These are phyloP conservation scores for Polyporus arcularius DNA, from an alignment of 768 basidiomycete genomes.

Conservation along the genomic window DNA sequence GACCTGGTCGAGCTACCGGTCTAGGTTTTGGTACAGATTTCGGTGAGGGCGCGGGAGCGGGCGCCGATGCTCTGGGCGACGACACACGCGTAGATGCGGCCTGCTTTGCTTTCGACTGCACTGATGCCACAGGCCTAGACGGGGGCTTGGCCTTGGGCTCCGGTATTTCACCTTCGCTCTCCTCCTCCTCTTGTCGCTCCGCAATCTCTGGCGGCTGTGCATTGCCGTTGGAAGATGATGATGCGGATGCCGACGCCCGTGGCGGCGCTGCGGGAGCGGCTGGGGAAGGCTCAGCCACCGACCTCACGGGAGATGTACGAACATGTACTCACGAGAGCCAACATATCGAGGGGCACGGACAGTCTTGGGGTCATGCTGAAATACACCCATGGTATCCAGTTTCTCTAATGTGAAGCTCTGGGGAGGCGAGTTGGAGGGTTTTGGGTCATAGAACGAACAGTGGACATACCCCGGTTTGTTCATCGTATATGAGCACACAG, in stretches of 20 bases:
- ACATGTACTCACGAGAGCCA: constrained; percentile 28
- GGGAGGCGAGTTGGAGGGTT: constrained; percentile 16
- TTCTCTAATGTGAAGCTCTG: constrained; percentile 77
- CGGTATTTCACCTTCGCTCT: constrained; percentile 29
- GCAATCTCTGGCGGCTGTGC: background rate
- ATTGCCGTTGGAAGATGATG: background rate
- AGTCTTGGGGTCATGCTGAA: constrained; percentile 53
- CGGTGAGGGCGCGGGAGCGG: background rate
- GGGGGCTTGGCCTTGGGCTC: constrained; percentile 16
- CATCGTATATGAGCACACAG: constrained; percentile 81
- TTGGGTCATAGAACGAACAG: background rate
- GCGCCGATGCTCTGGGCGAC: background rate
- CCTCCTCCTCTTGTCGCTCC: constrained; percentile 25
- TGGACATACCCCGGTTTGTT: constrained; percentile 61
- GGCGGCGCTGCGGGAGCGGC: constrained; percentile 21
- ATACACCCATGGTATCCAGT: constrained; percentile 62
- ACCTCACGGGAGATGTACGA: constrained; percentile 20
- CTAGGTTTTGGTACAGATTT: background rate
- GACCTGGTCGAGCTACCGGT: background rate
- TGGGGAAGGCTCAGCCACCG: background rate
- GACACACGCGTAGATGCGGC: constrained; percentile 1
- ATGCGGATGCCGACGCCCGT: constrained; percentile 5
- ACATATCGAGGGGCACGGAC: constrained; percentile 28
- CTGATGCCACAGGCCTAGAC: background rate
- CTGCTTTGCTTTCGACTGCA: constrained; percentile 7